Percentiles rank a stretch among this genome's conserved stretches.
Conservation (phyloP, 768 basidiomycete species). For the Suillus occidentalis region DNA sequence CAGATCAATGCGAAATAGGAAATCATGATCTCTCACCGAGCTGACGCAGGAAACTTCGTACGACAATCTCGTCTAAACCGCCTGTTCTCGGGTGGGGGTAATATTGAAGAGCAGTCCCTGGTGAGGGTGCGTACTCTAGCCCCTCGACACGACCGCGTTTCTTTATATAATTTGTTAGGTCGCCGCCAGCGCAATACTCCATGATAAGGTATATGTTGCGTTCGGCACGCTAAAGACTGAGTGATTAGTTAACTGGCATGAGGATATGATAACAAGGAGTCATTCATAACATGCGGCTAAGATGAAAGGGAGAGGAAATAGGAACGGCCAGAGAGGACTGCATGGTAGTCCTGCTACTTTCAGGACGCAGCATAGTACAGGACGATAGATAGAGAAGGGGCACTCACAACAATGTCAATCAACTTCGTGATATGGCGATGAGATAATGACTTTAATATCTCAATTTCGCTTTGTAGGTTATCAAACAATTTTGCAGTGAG, state of each 20-base stretch:
- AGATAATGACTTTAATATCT: constrained; percentile 90
- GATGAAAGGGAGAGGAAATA: neutral
- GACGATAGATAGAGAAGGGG: constrained; percentile 4
- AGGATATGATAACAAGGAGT: neutral
- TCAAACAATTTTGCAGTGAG: constrained; percentile 92
- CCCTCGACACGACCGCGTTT: constrained; percentile 92
- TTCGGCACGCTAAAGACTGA: constrained; percentile 57
- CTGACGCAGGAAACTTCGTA: constrained; percentile 90
- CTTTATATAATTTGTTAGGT: constrained; percentile 96
- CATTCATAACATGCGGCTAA: neutral
- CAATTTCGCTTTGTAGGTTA: constrained; percentile 97
- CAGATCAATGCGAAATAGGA: neutral
- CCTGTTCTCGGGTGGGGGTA: constrained; percentile 92
- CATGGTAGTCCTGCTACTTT: neutral
- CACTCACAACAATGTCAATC: constrained; percentile 84
- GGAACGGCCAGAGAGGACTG: neutral
- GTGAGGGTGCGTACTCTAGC: constrained; percentile 74
- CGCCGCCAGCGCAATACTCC: constrained; percentile 96
- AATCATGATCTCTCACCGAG: constrained; percentile 53
- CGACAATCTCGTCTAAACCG: constrained; percentile 86
- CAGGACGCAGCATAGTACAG: neutral
- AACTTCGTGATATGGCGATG: constrained; percentile 93
- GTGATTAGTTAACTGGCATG: constrained; percentile 8
- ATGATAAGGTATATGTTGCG: constrained; percentile 91
- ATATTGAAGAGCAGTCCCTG: constrained; percentile 71